Evolutionary conservation across 1,284 basidiomycete species (phyloP).

Genomic region (Papiliotrema flavescens): DNA sequence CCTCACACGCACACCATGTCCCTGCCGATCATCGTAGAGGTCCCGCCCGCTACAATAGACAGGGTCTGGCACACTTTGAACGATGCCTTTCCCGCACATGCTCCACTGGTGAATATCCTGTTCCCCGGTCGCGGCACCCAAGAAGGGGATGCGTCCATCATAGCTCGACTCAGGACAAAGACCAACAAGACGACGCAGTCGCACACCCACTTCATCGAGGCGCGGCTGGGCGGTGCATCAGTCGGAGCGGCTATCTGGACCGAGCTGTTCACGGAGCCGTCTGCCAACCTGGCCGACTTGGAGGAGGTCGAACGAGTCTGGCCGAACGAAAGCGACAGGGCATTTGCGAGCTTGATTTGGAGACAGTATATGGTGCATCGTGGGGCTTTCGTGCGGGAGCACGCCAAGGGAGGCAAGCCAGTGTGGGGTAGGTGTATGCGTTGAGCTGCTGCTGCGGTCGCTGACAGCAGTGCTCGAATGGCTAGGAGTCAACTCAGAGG

Average conservation of each 20-base stretch:
- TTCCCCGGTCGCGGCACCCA: background rate
- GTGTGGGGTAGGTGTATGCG: background rate
- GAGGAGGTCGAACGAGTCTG: background rate
- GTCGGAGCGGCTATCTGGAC: background rate
- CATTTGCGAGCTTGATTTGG: background rate
- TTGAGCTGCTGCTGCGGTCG: too few relatives aligned
- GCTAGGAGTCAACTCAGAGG: too few relatives aligned
- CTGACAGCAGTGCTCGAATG: too few relatives aligned
- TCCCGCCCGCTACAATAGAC: too few relatives aligned
- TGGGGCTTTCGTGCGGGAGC: background rate
- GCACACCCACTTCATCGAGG: background rate
- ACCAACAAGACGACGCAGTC: background rate
- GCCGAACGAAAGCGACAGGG: background rate
- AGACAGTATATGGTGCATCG: background rate
- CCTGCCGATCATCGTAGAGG: too few relatives aligned
- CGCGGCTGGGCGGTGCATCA: background rate
- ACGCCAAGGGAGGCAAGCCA: background rate
- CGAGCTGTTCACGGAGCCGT: background rate
- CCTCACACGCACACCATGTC: too few relatives aligned
- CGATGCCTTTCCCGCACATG: too few relatives aligned
- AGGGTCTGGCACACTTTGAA: too few relatives aligned
- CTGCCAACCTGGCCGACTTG: background rate
- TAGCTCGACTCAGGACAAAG: background rate
- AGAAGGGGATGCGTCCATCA: background rate
- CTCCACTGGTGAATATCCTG: too few relatives aligned